A percentile compares a stretch with the other conserved stretches of the same genome.
Conservation (phyloP, 257 asterid genomes). For the Lavandula angustifolia region DNA sequence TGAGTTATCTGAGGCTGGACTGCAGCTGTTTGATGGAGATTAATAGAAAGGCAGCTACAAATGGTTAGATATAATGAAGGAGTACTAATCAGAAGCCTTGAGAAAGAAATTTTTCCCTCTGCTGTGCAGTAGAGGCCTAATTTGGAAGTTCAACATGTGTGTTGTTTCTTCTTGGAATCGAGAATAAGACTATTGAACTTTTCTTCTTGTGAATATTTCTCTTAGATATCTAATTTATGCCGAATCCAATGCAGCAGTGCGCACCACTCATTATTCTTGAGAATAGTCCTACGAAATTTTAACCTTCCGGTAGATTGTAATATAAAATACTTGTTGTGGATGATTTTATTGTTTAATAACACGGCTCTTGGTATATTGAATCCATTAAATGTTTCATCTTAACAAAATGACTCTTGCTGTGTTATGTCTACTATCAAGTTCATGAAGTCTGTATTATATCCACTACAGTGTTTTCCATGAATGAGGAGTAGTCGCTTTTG, state of each 20-base stretch:
- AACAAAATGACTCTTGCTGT: conserved; percentile 1
- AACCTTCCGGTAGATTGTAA: background rate
- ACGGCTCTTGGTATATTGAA: background rate
- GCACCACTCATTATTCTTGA: background rate
- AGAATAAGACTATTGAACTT: background rate
- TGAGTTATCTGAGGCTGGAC: background rate
- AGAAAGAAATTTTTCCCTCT: background rate
- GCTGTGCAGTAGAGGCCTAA: conserved; percentile 15
- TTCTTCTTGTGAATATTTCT: background rate
- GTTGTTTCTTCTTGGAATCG: background rate
- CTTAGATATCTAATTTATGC: conserved; percentile 3
- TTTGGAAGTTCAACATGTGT: background rate
- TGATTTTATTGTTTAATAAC: background rate
- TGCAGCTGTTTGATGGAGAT: background rate
- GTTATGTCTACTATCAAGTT: background rate
- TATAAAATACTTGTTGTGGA: background rate
- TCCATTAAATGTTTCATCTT: background rate
- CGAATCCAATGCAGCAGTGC: background rate
- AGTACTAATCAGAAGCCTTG: background rate
- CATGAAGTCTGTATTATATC: background rate
- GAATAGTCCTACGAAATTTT: background rate
- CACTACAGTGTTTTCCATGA: background rate
- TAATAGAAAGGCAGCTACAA: background rate
- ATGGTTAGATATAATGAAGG: conserved; percentile 8
- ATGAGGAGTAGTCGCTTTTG: background rate